Evolutionary conservation across 352 stramenopile genomes (phyloP).

Genomic region (Pythium oligandrum): DNA sequence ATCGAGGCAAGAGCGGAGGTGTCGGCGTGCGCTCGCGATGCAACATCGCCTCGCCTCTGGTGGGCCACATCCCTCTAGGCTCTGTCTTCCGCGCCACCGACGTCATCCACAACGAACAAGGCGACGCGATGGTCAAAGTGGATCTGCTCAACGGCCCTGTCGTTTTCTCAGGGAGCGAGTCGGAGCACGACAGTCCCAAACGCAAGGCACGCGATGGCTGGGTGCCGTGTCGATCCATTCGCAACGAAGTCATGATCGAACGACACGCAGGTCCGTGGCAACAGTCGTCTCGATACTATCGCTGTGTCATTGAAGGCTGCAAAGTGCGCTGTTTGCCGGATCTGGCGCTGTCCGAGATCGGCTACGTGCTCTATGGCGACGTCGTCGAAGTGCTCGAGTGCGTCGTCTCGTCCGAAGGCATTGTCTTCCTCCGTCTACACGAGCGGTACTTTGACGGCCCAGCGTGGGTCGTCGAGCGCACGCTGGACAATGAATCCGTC

Average conservation of each 20-base stretch:
- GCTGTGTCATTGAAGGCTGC: conserved; percentile 75
- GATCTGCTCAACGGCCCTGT: conserved; percentile 29
- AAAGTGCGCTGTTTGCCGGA: conserved; percentile 52
- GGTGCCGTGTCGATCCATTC: conserved; percentile 69
- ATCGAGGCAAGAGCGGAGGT: conserved; percentile 60
- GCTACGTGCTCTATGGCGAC: conserved; percentile 72
- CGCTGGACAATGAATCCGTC: conserved; percentile 74
- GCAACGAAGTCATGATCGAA: conserved; percentile 72
- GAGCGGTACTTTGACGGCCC: conserved; percentile 62
- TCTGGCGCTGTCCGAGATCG: conserved; percentile 54
- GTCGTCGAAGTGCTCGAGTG: conserved; percentile 67
- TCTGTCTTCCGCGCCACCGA: conserved; percentile 56
- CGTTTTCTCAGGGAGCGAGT: conserved; percentile 10
- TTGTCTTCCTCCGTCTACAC: conserved; percentile 64
- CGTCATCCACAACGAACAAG: conserved; percentile 66
- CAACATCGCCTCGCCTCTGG: conserved; percentile 64
- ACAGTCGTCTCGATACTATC: conserved; percentile 25
- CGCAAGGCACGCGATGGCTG: conserved; percentile 33
- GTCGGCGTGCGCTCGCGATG: conserved; percentile 58
- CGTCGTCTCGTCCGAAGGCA: conserved; percentile 30
- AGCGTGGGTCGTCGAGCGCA: conserved; percentile 69
- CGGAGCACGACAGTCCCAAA: background rate
- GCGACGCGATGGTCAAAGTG: conserved; percentile 69
- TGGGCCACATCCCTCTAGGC: conserved; percentile 56
- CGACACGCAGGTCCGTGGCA: conserved; percentile 39